Base-by-base conservation (phyloP, 202 grass and related monocot genomes). In the Dendrocalamus latiflorus region DNA sequence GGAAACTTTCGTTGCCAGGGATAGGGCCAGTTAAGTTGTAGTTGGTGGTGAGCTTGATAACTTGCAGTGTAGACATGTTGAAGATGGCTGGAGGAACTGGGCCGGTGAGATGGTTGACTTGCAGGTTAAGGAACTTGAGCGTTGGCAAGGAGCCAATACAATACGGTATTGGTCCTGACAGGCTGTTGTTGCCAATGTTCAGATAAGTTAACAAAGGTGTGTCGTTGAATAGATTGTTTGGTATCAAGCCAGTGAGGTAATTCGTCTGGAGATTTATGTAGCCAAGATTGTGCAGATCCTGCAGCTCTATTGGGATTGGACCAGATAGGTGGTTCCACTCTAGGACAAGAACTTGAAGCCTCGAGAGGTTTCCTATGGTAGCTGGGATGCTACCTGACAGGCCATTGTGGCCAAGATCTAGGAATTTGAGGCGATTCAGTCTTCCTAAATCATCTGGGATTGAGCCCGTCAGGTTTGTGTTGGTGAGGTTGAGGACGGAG, bases 151-250 rank as follows among this genome's bases (percentile, higher is more conserved):
- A 50, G 6, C 84, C 75, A 30, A 86, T 42, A 9, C 80, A 69
- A 37, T 22, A 6, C 33, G 89, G 84, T 70, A 91, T 83, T 33
- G 30, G 54, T 33, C 89, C 89, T 49, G 33, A 72, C 28, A 87
- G 42, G 24, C 84, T 91, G 75, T 91, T 91, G 69, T 70, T 87
- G 53, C 89, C 84, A 16, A 91, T 76, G 42, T 84, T 70, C 6
- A 91, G 81, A 14, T 80, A 16, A 24, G 83, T 81, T 48, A 84
- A 76, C 9, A 91, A 38, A 16, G 62, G 75, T 30, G 68, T 54
- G 65, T 78, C 24, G 17, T 86, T 71, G 39, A 83, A 65, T 20
- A 90, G 50, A 44, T 65, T 80, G 16, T 17, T 39, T 14, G 84
- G 84, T 54, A 91, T 50, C 6, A 8, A 47, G 8, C 89, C 89